Evolutionary conservation across 345 rosid species (phyloP).

Genomic region (Arabidopsis arenosa): DNA sequence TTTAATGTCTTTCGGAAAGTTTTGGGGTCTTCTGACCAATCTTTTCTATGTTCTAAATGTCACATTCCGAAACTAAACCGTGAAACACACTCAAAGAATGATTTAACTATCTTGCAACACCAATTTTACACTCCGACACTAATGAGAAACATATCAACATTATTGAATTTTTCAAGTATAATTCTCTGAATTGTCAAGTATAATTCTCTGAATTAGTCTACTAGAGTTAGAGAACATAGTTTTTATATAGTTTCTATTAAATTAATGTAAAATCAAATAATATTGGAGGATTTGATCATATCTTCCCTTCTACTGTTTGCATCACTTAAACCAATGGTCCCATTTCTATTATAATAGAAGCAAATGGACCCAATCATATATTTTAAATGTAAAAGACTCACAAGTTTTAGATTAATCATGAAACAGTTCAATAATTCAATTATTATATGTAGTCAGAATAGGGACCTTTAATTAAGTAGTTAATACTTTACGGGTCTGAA

Average conservation of each 20-base stretch:
- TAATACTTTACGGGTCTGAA: conserved; percentile 22
- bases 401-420: conserved; percentile 34
- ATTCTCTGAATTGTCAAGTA: too few relatives aligned
- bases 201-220: conserved; percentile 11
- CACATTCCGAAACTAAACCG: not conserved
- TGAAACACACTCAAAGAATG: not conserved
- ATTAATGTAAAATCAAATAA: conserved; percentile 24
- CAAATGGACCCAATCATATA: conserved; percentile 22
- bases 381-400: conserved; percentile 31
- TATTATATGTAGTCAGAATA: conserved; percentile 28
- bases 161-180: conserved; percentile 10
- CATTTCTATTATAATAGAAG: conserved; percentile 31
- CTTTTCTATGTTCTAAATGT: too few relatives aligned
- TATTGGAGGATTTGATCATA: conserved; percentile 41
- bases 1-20: too few relatives aligned
- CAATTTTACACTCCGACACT: not conserved
- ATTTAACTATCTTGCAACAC: not conserved
- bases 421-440: conserved; percentile 35
- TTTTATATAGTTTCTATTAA: not conserved
- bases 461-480: conserved; percentile 23
- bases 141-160: not conserved
- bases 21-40: too few relatives aligned
- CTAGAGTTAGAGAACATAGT: not conserved
- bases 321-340: conserved; percentile 43
- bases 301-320: conserved; percentile 27